Evolutionary conservation across 2,329 filamentous ascomycete genomes (phyloP), one percentile per base, ranked within the genome.

Genomic region (Apiospora arundinis): DNA sequence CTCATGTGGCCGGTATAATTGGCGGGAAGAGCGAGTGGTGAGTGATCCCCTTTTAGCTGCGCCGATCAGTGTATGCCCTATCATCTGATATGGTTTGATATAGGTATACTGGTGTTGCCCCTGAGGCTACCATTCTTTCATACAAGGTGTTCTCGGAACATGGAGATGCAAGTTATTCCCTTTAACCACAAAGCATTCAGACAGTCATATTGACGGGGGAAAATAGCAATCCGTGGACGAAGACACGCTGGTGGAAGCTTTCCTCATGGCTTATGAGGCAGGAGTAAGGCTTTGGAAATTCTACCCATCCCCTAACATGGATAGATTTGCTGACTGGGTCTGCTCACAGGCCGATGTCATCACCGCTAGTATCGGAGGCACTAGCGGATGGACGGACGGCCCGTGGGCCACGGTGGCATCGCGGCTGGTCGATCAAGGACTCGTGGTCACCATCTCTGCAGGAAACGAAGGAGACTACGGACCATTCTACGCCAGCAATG

Each of bases 391-490:
- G 74, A 73, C 77, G 0, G 77, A 78, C 44, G 75, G 80, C 40
- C 76, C 81, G 16, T 80, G 78, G 78, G 79, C 82, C 46, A 77
- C 79, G 21, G 79, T 82, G 8, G 78, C 81, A 11, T 78, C 80
- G 4, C 78, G 81, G 21, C 80, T 83, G 56, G 81, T 80, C 9
- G 81, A 83, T 6, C 77, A 82, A n/a, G 86, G 86, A 8, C 80
- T 88, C 0, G 83, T 86, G 9, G 81, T 87, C 18, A 82, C 83
- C 16, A 82, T 87, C 37, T 83, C 86, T 1, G 85, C 84, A 8
- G 86, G 87, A 12, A 89, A 89, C 70, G 83, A 84, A 23, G 86
- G 87, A 40, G 78, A 78, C 18, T 77, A 78, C 16, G 87, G 87
- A 0, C 81, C 86, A 0, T 88, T 88, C 76, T 85, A 82, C 28